Evolutionary conservation across 2,329 filamentous ascomycete species (phyloP), one percentile per base, ranked within the genome.

Genomic region (Aspergillus terreus): DNA sequence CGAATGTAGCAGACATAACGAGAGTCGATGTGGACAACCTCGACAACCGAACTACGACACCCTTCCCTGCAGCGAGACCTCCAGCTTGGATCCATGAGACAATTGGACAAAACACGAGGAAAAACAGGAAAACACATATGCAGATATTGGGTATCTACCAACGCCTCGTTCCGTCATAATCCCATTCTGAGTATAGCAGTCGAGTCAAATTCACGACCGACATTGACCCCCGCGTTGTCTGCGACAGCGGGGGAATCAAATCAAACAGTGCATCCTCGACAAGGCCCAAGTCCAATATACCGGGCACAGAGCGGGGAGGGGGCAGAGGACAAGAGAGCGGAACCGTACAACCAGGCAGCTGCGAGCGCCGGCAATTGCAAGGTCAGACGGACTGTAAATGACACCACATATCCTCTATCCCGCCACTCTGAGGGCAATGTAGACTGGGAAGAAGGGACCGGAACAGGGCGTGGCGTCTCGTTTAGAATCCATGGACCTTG

Each of bases 401-500:
- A 59, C 56, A 59, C 54, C 59, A 58, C 57, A 57, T 59, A 58
- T 58, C 64, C 70, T 62, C 65, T 66, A 69, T 66, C 63, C 63
- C 61, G 70, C 66, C 67, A 67, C 66, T 66, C 62, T 60, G 61
- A 60, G 61, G 63, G 64, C 59, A 63, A 67, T 53, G 57, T 64
- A 65, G 65, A 70, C 69, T 66, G 67, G 67, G 65, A 68, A 69
- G 70, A 69, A 71, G 68, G 69, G 66, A 71, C 65, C 63, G 69
- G 71, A 71, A 72, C 67, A 65, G 66, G 69, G 63, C 63, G 67
- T 64, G 68, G 65, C 63, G 65, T 67, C 63, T 62, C 62, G 64
- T 65, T 70, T 78, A 79, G 72, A 79, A 79, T 57, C 76, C 76
- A 64, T 79, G 76, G 70, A 79, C 76, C 84, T 97, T 96, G 80